A percentile compares a stretch with the other conserved stretches of the same genome.
Evolutionary conservation across 1,284 basidiomycete genomes (phyloP).

Genomic region (Amylostereum areolatum): DNA sequence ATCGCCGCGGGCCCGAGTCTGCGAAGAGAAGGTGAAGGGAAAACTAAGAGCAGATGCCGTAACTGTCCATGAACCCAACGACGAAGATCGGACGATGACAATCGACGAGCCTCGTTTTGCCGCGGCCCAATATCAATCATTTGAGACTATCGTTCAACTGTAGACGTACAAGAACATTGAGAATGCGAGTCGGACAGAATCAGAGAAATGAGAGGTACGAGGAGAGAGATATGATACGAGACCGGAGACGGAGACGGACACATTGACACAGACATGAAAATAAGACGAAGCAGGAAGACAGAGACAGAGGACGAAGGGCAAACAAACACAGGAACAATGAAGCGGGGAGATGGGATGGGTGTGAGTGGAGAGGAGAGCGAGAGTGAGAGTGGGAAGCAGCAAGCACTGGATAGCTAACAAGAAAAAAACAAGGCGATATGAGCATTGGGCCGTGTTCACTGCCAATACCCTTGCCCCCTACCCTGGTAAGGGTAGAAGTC

Average conservation of each 20-base stretch:
- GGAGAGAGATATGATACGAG: not conserved
- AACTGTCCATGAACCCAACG: too few relatives aligned
- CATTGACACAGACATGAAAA: not conserved
- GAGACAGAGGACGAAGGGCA: not conserved
- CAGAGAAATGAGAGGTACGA: too few relatives aligned
- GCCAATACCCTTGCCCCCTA: conserved; percentile 64
- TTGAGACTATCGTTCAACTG: too few relatives aligned
- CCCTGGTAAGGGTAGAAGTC: conserved; percentile 61
- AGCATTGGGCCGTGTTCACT: conserved; percentile 31
- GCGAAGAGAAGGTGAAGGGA: too few relatives aligned
- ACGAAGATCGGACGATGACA: too few relatives aligned
- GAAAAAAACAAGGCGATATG: not conserved
- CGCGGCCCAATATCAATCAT: too few relatives aligned
- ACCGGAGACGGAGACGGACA: not conserved
- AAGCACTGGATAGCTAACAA: not conserved
- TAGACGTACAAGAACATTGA: too few relatives aligned
- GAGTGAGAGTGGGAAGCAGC: not conserved
- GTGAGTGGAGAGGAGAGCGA: not conserved
- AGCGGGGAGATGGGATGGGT: conserved; percentile 1
- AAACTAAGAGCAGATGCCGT: too few relatives aligned
- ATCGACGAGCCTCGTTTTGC: too few relatives aligned
- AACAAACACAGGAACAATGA: not conserved
- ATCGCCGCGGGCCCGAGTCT: too few relatives aligned
- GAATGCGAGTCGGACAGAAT: too few relatives aligned
- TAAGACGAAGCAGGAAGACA: not conserved